Evolutionary conservation across 1,284 basidiomycete genomes (phyloP).

Genomic region (Ceratobasidium sp.): DNA sequence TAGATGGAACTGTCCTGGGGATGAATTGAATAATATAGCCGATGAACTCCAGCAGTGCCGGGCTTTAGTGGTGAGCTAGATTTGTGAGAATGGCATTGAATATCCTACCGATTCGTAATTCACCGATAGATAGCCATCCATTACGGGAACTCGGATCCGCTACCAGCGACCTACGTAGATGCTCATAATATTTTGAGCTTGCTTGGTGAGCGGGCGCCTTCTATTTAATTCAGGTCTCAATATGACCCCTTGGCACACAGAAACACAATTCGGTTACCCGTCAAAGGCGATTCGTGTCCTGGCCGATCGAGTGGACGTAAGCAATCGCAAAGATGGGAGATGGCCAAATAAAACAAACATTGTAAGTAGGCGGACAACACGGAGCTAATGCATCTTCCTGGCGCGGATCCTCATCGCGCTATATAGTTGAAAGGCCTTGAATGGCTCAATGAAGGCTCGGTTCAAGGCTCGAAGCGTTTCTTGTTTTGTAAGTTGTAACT

Average conservation of each 20-base stretch:
- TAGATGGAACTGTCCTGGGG: background rate
- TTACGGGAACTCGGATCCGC: background rate
- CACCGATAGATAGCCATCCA: slow-evolving; percentile 6
- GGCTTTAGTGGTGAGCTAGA: background rate
- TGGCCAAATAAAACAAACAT: slow-evolving; percentile 18
- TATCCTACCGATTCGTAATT: background rate
- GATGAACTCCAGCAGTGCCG: background rate
- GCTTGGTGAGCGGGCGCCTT: background rate
- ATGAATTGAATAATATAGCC: background rate
- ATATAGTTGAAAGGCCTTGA: background rate
- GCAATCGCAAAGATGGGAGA: background rate
- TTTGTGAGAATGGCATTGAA: background rate
- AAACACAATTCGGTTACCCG: background rate
- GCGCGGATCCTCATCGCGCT: too few relatives aligned
- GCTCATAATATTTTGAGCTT: background rate
- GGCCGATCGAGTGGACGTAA: slow-evolving; percentile 1
- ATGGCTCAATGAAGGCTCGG: slow-evolving; percentile 5
- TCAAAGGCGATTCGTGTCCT: slow-evolving; percentile 4
- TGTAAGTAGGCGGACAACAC: background rate
- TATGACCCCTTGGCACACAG: background rate
- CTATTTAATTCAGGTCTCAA: too few relatives aligned
- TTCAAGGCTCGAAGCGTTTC: background rate
- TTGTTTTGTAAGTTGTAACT: background rate
- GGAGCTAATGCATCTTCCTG: too few relatives aligned
- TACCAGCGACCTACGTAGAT: slow-evolving; percentile 7